A percentile compares a stretch with the other conserved stretches of the same genome.
phyloP scores from a whole-genome alignment of 2,329 filamentous ascomycete genomes.

The Fusarium citri region DNA sequence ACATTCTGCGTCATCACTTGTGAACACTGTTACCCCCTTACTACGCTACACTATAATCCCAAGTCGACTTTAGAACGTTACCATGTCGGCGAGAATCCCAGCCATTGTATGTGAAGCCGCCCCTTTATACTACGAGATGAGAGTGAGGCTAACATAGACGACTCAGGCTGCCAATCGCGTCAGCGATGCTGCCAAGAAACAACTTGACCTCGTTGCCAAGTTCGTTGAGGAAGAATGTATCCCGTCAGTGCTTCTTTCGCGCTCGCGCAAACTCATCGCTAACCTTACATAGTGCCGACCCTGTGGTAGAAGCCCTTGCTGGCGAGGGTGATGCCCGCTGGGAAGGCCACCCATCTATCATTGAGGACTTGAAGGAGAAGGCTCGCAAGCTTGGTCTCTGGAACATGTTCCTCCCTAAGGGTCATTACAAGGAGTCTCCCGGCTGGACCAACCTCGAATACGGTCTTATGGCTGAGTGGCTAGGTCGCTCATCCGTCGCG shows the following conservation, averaged over 20 bases:
- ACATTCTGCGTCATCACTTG: background rate
- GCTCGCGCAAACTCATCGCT: constrained; percentile 1
- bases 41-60: background rate
- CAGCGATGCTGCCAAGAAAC: constrained; percentile 85
- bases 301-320: constrained; percentile 82
- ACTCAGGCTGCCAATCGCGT: constrained; percentile 67
- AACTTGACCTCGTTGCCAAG: constrained; percentile 88
- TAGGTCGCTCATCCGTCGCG: constrained; percentile 86
- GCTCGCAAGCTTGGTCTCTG: constrained; percentile 87
- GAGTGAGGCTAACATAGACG: constrained; percentile 12
- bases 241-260: constrained; percentile 62
- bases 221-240: constrained; percentile 98
- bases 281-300: constrained; percentile 70
- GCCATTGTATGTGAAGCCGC: constrained; percentile 46
- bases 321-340: constrained; percentile 82
- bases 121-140: background rate
- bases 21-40: constrained; percentile 13
- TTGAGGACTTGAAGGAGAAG: constrained; percentile 90
- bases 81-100: constrained; percentile 51
- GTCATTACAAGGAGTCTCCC: constrained; percentile 94
- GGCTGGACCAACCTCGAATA: constrained; percentile 97
- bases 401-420: constrained; percentile 98
- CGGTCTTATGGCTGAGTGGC: constrained; percentile 94
- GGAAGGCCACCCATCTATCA: constrained; percentile 79
- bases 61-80: constrained; percentile 7